Evolutionary conservation across 2,329 filamentous ascomycete genomes (phyloP).

Genomic region (Aspergillus tanneri): DNA sequence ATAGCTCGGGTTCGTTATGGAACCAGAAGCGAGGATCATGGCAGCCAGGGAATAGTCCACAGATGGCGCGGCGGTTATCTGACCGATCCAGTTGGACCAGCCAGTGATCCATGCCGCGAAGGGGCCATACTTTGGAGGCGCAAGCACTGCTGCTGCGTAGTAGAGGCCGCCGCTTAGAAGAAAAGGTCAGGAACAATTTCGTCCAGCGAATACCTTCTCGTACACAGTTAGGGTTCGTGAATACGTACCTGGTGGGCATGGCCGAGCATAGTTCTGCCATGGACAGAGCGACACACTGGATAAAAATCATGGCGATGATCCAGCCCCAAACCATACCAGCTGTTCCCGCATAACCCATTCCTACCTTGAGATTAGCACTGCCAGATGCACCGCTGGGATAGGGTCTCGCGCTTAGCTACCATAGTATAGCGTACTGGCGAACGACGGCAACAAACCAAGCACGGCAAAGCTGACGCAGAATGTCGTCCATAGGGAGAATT

Average conservation of each 20-base stretch:
- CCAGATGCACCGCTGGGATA: neutral
- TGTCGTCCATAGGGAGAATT: constrained; percentile 71
- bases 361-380: constrained; percentile 18
- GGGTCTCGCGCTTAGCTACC: constrained; percentile 55
- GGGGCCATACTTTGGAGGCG: constrained; percentile 64
- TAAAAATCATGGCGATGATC: constrained; percentile 70
- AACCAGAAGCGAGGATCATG: constrained; percentile 70
- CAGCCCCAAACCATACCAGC: constrained; percentile 74
- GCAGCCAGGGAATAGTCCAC: constrained; percentile 66
- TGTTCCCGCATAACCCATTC: constrained; percentile 56
- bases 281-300: constrained; percentile 66
- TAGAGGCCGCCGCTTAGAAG: constrained; percentile 65
- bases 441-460: constrained; percentile 67
- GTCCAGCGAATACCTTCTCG: neutral
- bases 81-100: constrained; percentile 69
- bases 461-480: constrained; percentile 75
- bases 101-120: constrained; percentile 68
- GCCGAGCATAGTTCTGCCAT: constrained; percentile 71
- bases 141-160: constrained; percentile 70
- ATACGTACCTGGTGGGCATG: constrained; percentile 63
- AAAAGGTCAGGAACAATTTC: neutral
- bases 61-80: constrained; percentile 65
- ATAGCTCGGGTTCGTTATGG: constrained; percentile 67
- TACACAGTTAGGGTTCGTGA: neutral
- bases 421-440: constrained; percentile 70